These are phyloP conservation scores for Cyberlindnera suaveolens DNA, from an alignment of 805 yeast species.

Conservation along the genomic window DNA sequence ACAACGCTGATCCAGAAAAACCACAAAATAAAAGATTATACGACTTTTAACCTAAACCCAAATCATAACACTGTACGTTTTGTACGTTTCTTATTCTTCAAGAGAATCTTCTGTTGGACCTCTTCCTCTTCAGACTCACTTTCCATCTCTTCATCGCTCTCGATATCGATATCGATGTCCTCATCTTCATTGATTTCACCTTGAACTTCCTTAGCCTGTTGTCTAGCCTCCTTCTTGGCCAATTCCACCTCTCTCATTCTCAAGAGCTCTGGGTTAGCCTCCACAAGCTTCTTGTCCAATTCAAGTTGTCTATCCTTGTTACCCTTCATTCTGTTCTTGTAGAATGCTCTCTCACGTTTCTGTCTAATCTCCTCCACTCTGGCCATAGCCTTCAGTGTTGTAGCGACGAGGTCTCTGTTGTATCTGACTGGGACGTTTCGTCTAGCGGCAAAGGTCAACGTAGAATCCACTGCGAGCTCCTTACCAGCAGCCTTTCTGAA, in stretches of 20 bases:
- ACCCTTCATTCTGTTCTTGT: constrained; percentile 98
- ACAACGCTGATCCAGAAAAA: constrained; percentile 12
- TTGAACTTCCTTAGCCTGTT: constrained; percentile 48
- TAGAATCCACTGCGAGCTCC: constrained; percentile 95
- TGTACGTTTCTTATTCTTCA: constrained; percentile 26
- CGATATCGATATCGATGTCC: constrained; percentile 46
- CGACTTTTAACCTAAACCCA: not conserved
- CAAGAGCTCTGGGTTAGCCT: constrained; percentile 80
- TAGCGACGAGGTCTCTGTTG: constrained; percentile 91
- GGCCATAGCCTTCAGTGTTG: constrained; percentile 91
- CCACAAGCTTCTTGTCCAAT: constrained; percentile 84
- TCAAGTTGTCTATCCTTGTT: constrained; percentile 83
- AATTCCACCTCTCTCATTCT: constrained; percentile 91
- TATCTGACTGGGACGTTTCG: constrained; percentile 97
- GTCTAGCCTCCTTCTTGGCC: constrained; percentile 66
- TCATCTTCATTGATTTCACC: constrained; percentile 47
- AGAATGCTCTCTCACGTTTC: constrained; percentile 97
- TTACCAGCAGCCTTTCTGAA: constrained; percentile 99
- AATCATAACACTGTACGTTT: constrained; percentile 11
- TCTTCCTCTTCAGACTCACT: constrained; percentile 45
- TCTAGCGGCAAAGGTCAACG: constrained; percentile 93
- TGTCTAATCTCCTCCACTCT: constrained; percentile 94
- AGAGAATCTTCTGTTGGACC: constrained; percentile 36
- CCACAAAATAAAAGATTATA: not conserved
- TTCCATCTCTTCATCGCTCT: constrained; percentile 41